Evolutionary conservation across 805 yeast genomes (phyloP).

Genomic region (Ogataea trehaloabstinens): DNA sequence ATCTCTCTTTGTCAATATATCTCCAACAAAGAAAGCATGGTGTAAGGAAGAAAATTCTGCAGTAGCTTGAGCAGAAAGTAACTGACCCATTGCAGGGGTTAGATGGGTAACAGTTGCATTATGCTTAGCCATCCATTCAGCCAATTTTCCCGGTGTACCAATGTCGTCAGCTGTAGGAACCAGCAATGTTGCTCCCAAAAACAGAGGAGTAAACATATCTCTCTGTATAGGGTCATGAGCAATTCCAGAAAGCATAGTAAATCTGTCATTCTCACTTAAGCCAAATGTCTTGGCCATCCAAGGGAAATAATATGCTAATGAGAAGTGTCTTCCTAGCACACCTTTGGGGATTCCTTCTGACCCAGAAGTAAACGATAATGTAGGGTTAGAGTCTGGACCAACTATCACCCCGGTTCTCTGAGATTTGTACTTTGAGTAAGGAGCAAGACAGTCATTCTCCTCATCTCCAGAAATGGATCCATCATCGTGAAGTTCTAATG

Average conservation of each 20-base stretch:
- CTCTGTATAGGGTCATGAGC: slow-evolving; percentile 99
- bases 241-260: slow-evolving; percentile 97
- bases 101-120: slow-evolving; percentile 95
- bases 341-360: slow-evolving; percentile 99
- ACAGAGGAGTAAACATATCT: slow-evolving; percentile 97
- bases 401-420: slow-evolving; percentile 83
- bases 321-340: slow-evolving; percentile 95
- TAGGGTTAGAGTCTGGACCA: slow-evolving; percentile 97
- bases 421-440: slow-evolving; percentile 44
- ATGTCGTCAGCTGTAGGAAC: slow-evolving; percentile 97
- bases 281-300: slow-evolving; percentile 94
- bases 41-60: slow-evolving; percentile 81
- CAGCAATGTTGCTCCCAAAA: slow-evolving; percentile 87
- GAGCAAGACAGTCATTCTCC: slow-evolving; percentile 36
- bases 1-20: slow-evolving; percentile 94
- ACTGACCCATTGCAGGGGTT: slow-evolving; percentile 99
- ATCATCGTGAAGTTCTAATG: slow-evolving; percentile 71
- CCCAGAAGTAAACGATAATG: slow-evolving; percentile 94
- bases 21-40: slow-evolving; percentile 98
- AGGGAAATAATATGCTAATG: slow-evolving; percentile 95
- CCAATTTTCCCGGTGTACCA: slow-evolving; percentile 96
- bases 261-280: slow-evolving; percentile 74
- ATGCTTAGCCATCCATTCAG: slow-evolving; percentile 93
- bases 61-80: slow-evolving; percentile 91
- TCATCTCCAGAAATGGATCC: slow-evolving; percentile 71